Evolutionary conservation across 805 yeast genomes (phyloP), one percentile per base, ranked within the genome.

Genomic region (Ogataea corticis): DNA sequence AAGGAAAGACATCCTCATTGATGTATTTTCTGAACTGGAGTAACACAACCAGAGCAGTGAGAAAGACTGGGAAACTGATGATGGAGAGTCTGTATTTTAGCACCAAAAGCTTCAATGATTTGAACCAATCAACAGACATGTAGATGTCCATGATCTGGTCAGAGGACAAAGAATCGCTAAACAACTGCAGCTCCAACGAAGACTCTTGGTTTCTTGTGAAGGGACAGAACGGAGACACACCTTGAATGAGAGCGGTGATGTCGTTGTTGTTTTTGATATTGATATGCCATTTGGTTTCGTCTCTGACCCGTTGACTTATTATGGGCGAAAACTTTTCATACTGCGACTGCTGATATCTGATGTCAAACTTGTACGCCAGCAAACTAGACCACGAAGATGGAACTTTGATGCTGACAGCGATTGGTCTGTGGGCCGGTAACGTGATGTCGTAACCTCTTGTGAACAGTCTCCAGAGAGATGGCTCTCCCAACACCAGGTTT

Each of bases 221-320:
- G 6, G 69, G 67, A 41, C 59, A 43, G 48, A 54, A 81, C 4
- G 94, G 90, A 0, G 94, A 82, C 18, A 80, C 73, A 23, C 87
- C 85, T 58, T 87, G 92, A 31, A 72, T 65, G 41, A 67, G 68
- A 31, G 72, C 62, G 48, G 57, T 69, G 46, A 70, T 63, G n/a
- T 70, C 63, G 17, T 70, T 60, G 16, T 69, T 61, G 3, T 68
- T 61, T 6, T 68, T 61, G 1, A 82, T 48, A 44, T 82, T 74
- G 7, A 85, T 65, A 56, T 82, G 86, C 90, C 92, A 91, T 65
- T 88, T 89, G 0, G 88, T 75, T 61, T 91, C 97, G 29, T 80
- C 82, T 10, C 71, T 67, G 3, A 79, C 69, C 67, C 77, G 76
- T 62, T 90, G 96, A 45, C 89, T 73, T 3, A 86, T 63, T 30